phyloP scores from a whole-genome alignment of 78 protist genomes.

The slime mould (Dictyostelium discoideum) region DNA sequence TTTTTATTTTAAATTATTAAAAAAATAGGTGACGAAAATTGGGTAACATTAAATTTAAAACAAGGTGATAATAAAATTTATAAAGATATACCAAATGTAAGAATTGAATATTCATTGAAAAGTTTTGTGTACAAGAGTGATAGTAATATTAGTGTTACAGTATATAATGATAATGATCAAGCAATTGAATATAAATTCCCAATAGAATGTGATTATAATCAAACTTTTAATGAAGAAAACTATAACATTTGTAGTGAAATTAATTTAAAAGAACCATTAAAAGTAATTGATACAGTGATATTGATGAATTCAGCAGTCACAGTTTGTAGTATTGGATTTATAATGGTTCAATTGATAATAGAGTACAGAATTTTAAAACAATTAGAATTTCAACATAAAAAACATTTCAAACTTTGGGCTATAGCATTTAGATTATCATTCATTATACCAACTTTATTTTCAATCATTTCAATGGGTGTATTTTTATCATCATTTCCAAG shows the following conservation, averaged over 20 bases:
- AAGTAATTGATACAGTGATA: not conserved
- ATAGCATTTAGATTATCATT: not conserved
- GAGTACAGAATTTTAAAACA: not conserved
- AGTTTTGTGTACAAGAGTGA: not conserved
- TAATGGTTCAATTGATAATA: not conserved
- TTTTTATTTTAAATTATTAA: too few relatives aligned
- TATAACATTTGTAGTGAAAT: not conserved
- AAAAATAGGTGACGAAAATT: not conserved
- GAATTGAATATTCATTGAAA: not conserved
- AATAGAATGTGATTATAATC: not conserved
- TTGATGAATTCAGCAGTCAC: not conserved
- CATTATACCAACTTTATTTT: not conserved
- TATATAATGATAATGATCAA: not conserved
- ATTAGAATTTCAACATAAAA: not conserved
- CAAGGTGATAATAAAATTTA: not conserved
- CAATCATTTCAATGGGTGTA: not conserved
- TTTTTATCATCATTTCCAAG: not conserved
- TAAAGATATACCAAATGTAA: not conserved
- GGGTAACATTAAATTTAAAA: conserved; percentile 2
- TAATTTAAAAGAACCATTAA: not conserved
- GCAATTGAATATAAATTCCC: not conserved
- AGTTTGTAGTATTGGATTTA: not conserved
- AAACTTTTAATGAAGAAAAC: not conserved
- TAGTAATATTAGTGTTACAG: not conserved
- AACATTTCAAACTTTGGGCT: not conserved